Conservation (phyloP, 768 basidiomycete species). For the Tricholoma hemisulphureum region DNA sequence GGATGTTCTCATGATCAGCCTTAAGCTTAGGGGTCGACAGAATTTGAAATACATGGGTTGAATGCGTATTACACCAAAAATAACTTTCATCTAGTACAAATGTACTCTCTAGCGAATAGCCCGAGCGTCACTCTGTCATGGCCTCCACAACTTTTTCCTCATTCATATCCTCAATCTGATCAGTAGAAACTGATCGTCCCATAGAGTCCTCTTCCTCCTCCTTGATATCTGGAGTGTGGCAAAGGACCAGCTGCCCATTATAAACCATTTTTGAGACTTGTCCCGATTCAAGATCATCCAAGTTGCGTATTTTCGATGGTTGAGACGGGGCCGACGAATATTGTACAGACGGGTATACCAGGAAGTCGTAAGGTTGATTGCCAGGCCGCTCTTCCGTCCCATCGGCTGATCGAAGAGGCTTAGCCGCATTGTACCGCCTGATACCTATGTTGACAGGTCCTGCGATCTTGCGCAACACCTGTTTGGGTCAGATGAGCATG, state of each 20-base stretch:
- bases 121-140: constrained; percentile 1
- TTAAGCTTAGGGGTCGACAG: too few species aligned
- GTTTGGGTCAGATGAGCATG: not conserved
- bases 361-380: constrained; percentile 49
- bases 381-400: constrained; percentile 16
- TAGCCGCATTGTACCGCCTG: constrained; percentile 44
- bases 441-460: constrained; percentile 32
- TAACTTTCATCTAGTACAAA: not conserved
- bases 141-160: constrained; percentile 13
- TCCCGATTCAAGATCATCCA: constrained; percentile 49
- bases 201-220: constrained; percentile 9
- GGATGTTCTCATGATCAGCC: constrained; percentile 11
- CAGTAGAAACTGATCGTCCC: not conserved
- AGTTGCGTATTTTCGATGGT: constrained; percentile 37
- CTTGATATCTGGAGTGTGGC: constrained; percentile 28
- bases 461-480: constrained; percentile 25
- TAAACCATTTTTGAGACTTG: constrained; percentile 46
- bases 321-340: constrained; percentile 39
- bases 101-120: not conserved
- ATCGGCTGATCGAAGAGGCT: constrained; percentile 29
- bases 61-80: not conserved
- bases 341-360: constrained; percentile 40
- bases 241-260: constrained; percentile 52
- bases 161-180: not conserved
- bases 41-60: too few species aligned